Evolutionary conservation across 139 green algal species (phyloP).

Genomic region (Coelastrella sp.): DNA sequence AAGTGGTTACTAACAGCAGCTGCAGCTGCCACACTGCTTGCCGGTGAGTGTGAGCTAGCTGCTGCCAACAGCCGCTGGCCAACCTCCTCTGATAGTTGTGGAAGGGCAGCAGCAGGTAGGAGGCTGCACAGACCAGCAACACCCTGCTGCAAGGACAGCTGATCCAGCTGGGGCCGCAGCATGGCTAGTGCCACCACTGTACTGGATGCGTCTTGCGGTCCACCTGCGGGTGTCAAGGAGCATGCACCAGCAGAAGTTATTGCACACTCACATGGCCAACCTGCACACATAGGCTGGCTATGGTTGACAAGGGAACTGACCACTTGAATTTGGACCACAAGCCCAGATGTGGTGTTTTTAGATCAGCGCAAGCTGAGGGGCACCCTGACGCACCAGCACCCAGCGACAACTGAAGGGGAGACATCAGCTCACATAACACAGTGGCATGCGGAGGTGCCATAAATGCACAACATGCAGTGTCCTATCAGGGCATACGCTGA

Average conservation of each 20-base stretch:
- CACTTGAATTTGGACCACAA: no score
- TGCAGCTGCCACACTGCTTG: not conserved
- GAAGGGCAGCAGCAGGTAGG: conserved; percentile 27
- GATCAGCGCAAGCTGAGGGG: no score
- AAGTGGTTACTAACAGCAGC: conserved; percentile 4
- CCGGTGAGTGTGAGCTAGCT: not conserved
- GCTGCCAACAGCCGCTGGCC: conserved; percentile 14
- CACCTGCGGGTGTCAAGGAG: not conserved
- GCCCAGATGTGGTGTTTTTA: no score
- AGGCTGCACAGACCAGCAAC: conserved; percentile 36
- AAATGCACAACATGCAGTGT: no score
- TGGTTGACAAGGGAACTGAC: no score
- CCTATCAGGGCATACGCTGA: not conserved
- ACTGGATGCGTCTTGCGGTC: conserved; percentile 24
- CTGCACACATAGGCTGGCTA: no score
- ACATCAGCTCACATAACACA: no score
- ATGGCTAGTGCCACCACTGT: conserved; percentile 37
- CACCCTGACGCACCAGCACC: no score
- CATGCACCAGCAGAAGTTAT: no score
- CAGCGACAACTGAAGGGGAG: no score
- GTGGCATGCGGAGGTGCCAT: no score
- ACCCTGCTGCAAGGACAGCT: conserved; percentile 28
- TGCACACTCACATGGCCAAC: no score
- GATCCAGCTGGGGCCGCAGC: conserved; percentile 38
- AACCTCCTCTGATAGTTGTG: not conserved